Percentiles rank a stretch among this genome's conserved stretches.
Evolutionary conservation across 768 basidiomycete genomes (phyloP).

Genomic region (Hydnomerulius pinastri): DNA sequence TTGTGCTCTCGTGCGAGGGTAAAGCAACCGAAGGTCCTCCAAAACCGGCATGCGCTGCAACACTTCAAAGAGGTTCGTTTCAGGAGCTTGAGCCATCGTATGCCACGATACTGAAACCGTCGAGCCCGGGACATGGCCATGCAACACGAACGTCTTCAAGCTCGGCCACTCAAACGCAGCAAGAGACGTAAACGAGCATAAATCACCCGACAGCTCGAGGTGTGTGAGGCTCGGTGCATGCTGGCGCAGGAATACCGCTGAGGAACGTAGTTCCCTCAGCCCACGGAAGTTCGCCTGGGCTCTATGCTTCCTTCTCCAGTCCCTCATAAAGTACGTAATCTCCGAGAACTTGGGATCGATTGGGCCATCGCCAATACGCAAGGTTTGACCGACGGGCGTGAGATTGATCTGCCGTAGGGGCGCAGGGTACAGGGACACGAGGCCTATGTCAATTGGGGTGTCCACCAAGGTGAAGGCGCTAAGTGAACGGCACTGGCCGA

Average conservation of each 20-base stretch:
- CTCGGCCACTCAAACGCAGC: conserved; percentile 33
- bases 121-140: conserved; percentile 29
- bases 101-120: conserved; percentile 15
- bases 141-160: conserved; percentile 31
- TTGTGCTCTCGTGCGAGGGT: conserved; percentile 28
- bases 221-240: conserved; percentile 32
- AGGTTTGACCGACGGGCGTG: conserved; percentile 34
- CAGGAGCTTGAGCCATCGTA: conserved; percentile 1
- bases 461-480: conserved; percentile 31
- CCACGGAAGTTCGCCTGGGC: conserved; percentile 32
- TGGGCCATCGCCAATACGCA: conserved; percentile 36
- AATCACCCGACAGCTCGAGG: conserved; percentile 33
- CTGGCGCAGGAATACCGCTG: conserved; percentile 30
- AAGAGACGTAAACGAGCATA: conserved; percentile 28
- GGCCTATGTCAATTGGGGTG: conserved; percentile 38
- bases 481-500: conserved; percentile 29
- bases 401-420: conserved; percentile 28
- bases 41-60: conserved; percentile 32
- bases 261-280: conserved; percentile 29
- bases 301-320: conserved; percentile 38
- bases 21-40: conserved; percentile 33
- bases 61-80: conserved; percentile 25
- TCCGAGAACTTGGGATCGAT: conserved; percentile 34
- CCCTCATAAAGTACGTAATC: conserved; percentile 35
- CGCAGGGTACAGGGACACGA: conserved; percentile 30